Evolutionary conservation across 768 basidiomycete genomes (phyloP).

Genomic region (Lanmaoa pseudosensibilis): DNA sequence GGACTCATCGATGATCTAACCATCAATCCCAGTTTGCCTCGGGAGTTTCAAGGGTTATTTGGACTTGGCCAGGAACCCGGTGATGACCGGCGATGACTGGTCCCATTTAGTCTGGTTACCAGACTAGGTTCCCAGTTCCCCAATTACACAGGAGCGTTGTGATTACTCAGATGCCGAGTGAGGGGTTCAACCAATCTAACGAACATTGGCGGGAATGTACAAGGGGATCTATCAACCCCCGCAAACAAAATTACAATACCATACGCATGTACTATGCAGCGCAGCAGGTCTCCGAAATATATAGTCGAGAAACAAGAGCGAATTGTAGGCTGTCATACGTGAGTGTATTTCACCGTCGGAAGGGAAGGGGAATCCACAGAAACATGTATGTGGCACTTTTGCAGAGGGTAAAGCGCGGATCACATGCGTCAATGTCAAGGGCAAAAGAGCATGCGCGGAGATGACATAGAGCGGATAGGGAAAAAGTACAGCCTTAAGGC

Average conservation of each 20-base stretch:
- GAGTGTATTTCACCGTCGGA: not conserved
- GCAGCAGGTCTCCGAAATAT: not conserved
- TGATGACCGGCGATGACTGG: no score
- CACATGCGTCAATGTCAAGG: not conserved
- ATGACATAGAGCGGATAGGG: not conserved
- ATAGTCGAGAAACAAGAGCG: not conserved
- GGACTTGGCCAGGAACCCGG: no score
- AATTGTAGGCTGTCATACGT: conserved; percentile 7
- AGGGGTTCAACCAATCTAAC: no score
- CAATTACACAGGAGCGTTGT: no score
- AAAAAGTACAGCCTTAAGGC: not conserved
- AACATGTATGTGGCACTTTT: not conserved
- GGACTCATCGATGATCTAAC: no score
- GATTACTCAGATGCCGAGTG: no score
- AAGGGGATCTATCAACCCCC: not conserved
- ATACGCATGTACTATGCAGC: not conserved
- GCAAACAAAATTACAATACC: not conserved
- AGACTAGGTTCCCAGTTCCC: no score
- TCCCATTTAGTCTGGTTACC: no score
- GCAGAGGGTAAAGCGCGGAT: not conserved
- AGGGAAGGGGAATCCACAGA: not conserved
- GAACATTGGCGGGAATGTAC: not conserved
- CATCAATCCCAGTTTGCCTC: no score
- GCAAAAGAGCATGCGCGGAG: not conserved
- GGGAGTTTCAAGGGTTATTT: no score